Conservation (phyloP, 305 asterid species). For the Ruellia speciosa region DNA sequence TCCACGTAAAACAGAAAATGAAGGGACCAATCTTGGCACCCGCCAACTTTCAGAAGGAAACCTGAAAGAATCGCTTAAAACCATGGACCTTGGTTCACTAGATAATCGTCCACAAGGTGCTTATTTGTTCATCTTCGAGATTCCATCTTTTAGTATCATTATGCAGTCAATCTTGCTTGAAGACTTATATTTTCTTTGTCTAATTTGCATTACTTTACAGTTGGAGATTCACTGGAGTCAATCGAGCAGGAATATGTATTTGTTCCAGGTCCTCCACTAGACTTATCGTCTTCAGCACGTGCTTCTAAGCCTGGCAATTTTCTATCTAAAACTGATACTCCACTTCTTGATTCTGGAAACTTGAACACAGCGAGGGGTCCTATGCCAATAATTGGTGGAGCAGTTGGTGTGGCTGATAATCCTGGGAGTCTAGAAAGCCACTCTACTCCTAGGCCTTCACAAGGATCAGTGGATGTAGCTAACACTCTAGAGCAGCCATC, state of each 20-base stretch:
- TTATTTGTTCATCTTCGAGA: conserved; percentile 18
- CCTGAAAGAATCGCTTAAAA: conserved; percentile 47
- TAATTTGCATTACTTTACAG: conserved; percentile 37
- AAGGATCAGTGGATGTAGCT: conserved; percentile 42
- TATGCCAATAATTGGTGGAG: conserved; percentile 36
- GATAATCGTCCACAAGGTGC: conserved; percentile 46
- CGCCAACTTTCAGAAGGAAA: conserved; percentile 46
- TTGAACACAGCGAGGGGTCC: conserved; percentile 36
- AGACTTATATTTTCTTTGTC: conserved; percentile 15
- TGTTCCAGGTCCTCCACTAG: conserved; percentile 66
- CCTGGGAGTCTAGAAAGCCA: conserved; percentile 44
- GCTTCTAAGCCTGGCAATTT: conserved; percentile 44
- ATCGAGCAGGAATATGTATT: conserved; percentile 88
- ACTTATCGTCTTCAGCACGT: conserved; percentile 48
- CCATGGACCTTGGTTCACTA: conserved; percentile 31
- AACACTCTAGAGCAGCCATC: conserved; percentile 48
- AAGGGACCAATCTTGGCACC: conserved; percentile 34
- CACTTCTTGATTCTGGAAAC: conserved; percentile 35
- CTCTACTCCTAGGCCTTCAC: conserved; percentile 56
- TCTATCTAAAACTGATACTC: conserved; percentile 39
- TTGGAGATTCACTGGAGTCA: conserved; percentile 59
- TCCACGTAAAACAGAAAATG: conserved; percentile 30
- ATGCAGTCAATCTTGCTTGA: conserved; percentile 20
- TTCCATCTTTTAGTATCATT: conserved; percentile 7
- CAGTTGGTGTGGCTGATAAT: conserved; percentile 34